Evolutionary conservation across 2,329 filamentous ascomycete genomes (phyloP), one percentile per base, ranked within the genome.

Genomic region (Claviceps monticola): DNA sequence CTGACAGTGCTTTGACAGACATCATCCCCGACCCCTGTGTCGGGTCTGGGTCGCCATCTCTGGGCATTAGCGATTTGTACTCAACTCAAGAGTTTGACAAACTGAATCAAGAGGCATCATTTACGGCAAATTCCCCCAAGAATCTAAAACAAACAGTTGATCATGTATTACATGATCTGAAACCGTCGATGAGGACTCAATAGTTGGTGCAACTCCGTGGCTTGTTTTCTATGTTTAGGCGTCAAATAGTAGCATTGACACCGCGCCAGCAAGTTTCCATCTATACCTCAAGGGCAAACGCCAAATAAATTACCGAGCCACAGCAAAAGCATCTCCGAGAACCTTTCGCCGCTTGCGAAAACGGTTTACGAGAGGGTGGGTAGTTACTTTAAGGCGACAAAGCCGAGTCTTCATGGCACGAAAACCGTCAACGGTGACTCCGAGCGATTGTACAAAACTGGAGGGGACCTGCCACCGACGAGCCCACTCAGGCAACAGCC

Each of bases 111-210:
- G 86, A 91, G 63, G 81, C 83, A 54, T 68, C 73, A 42, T 76
- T 71, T 55, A 69, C 78, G 23, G 71, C 74, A 47, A 74, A 77
- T 44, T 74, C 75, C 34, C 83, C 85, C 19, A 78, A 79, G 62
- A 78, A 80, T 56, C 71, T 90, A 46, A 83, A 86, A 58, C 80
- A 83, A 58, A 84, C 82, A 11, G 74, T 90, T 46, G 77, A 84
- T 59, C 83, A 91, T 64, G 73, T 96, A 34, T 79, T 87, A 53
- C 80, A 83, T 56, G 76, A 95, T 42, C 67, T 96, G 52, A 81
- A 82, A 61, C 77, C 82, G 1, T 78, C 83, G n/a, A 82, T 83
- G 55, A 71, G 86, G 56, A 83, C 84, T 9, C 71, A 84, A 60
- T 87, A 79, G 84, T 86, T 68, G 64, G 73, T 61, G 49, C 42